These are phyloP conservation scores for Strobilomyces confusus DNA, from an alignment of 768 basidiomycete genomes.

Conservation along the genomic window DNA sequence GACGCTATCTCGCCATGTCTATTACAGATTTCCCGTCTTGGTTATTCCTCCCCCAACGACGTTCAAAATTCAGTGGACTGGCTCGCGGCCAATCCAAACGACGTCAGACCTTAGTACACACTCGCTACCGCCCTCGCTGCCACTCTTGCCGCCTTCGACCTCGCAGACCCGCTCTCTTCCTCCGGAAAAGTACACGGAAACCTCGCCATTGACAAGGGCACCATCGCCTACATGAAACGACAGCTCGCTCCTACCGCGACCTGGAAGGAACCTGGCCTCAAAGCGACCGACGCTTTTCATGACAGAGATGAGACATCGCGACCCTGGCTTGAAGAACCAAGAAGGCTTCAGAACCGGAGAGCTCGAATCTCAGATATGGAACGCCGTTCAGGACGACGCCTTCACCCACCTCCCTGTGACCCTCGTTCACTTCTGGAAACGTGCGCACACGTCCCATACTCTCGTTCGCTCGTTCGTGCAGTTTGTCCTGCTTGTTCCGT, in stretches of 20 bases:
- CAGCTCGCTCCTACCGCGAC: slow-evolving; percentile 47
- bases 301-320: slow-evolving; percentile 68
- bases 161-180: slow-evolving; percentile 49
- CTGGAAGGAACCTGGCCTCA: slow-evolving; percentile 71
- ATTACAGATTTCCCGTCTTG: slow-evolving; percentile 62
- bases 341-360: slow-evolving; percentile 72
- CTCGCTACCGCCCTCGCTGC: slow-evolving; percentile 42
- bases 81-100: slow-evolving; percentile 61
- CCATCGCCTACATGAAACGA: slow-evolving; percentile 56
- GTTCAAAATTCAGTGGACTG: slow-evolving; percentile 66
- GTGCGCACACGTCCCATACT: slow-evolving; percentile 29
- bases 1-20: slow-evolving; percentile 60
- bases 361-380: slow-evolving; percentile 77
- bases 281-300: slow-evolving; percentile 78
- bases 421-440: slow-evolving; percentile 53
- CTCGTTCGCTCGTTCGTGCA: slow-evolving; percentile 37
- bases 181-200: slow-evolving; percentile 43
- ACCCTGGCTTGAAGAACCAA: slow-evolving; percentile 58
- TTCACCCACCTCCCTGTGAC: slow-evolving; percentile 68
- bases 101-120: slow-evolving; percentile 65
- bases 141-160: slow-evolving; percentile 63
- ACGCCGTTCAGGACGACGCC: slow-evolving; percentile 77
- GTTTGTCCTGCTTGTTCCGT: slow-evolving; percentile 35
- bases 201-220: slow-evolving; percentile 43
- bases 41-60: slow-evolving; percentile 55